phyloP scores from a whole-genome alignment of 202 grass and related monocot genomes.

The Panicum virgatum region DNA sequence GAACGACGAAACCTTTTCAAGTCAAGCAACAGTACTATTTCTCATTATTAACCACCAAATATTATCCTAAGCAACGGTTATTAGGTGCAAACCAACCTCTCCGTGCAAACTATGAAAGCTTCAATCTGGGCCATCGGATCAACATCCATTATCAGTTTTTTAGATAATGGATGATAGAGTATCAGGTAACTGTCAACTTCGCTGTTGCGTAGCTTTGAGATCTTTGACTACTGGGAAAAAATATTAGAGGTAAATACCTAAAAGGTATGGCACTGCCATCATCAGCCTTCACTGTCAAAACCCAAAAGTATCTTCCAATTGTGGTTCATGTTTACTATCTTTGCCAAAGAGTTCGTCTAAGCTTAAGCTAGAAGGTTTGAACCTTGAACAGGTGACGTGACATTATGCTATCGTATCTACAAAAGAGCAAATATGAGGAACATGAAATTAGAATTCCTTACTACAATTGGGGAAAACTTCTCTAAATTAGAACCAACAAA shows the following conservation, averaged over 20 bases:
- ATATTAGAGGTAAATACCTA: not conserved
- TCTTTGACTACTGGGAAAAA: not conserved
- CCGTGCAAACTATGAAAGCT: no score
- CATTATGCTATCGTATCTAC: not conserved
- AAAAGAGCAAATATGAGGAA: not conserved
- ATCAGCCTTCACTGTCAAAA: conserved; percentile 10
- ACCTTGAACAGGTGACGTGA: not conserved
- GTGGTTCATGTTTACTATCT: not conserved
- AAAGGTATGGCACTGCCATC: not conserved
- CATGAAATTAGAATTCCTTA: not conserved
- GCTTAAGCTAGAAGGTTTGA: not conserved
- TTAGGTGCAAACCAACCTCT: no score
- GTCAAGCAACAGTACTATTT: not conserved
- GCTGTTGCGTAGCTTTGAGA: not conserved
- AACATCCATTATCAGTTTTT: not conserved
- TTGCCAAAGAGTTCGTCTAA: not conserved
- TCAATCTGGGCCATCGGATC: no score
- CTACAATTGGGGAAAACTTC: not conserved
- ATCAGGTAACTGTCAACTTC: not conserved
- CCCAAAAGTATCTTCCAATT: conserved; percentile 15
- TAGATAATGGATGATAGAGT: no score
- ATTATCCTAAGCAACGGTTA: not conserved
- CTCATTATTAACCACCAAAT: not conserved
- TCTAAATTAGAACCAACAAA: not conserved
- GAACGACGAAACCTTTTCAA: not conserved